Conservation (phyloP, 2,329 filamentous ascomycete species). For the Fonsecaea monophora region DNA sequence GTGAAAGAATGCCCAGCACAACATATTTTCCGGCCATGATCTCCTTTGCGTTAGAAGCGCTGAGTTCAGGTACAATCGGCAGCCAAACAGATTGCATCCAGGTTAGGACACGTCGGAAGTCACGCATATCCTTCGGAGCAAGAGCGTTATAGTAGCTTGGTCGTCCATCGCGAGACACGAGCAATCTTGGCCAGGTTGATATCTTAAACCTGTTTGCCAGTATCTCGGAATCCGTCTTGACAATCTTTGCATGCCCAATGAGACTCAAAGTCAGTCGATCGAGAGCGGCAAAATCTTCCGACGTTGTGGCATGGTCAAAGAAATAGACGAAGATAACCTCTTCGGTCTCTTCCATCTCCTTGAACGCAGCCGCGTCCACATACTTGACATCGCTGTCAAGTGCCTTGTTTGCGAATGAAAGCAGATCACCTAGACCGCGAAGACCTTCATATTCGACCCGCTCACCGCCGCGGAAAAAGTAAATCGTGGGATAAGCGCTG, state of each 20-base stretch:
- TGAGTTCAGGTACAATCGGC: slow-evolving; percentile 92
- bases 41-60: slow-evolving; percentile 86
- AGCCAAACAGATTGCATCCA: slow-evolving; percentile 99
- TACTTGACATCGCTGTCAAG: slow-evolving; percentile 80
- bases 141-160: slow-evolving; percentile 89
- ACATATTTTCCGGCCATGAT: slow-evolving; percentile 95
- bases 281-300: slow-evolving; percentile 87
- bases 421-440: slow-evolving; percentile 86
- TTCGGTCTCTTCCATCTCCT: slow-evolving; percentile 85
- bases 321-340: slow-evolving; percentile 98
- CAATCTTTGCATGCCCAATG: slow-evolving; percentile 88
- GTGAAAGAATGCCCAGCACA: slow-evolving; percentile 86
- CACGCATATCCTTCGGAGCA: slow-evolving; percentile 89
- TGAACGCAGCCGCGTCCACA: slow-evolving; percentile 77
- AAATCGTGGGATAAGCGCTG: slow-evolving; percentile 81
- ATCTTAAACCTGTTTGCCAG: slow-evolving; percentile 89
- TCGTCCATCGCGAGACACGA: slow-evolving; percentile 87
- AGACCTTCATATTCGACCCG: slow-evolving; percentile 92
- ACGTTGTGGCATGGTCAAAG: slow-evolving; percentile 93
- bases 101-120: slow-evolving; percentile 76
- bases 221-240: slow-evolving; percentile 82
- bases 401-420: slow-evolving; percentile 85
- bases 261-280: slow-evolving; percentile 85
- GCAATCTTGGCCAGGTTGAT: slow-evolving; percentile 90
- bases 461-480: slow-evolving; percentile 92